These are phyloP conservation scores for Cladophialophora yegresii DNA, from an alignment of 2,329 filamentous ascomycete species.

Conservation along the genomic window DNA sequence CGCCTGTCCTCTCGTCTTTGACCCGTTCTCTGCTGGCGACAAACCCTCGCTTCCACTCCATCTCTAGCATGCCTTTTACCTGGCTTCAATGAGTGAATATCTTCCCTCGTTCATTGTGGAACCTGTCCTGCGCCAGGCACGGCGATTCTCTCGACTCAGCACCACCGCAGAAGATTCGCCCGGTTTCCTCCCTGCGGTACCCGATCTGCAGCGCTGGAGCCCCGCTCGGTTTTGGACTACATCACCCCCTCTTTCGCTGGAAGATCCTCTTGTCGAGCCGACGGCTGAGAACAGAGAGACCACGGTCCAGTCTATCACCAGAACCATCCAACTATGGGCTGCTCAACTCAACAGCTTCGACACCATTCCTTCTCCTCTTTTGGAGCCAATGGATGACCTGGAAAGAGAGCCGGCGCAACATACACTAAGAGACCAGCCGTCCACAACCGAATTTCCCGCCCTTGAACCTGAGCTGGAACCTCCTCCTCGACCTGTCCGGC, in stretches of 20 bases:
- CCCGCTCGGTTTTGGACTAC: constrained; percentile 35
- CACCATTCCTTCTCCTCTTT: constrained; percentile 35
- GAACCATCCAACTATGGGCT: constrained; percentile 37
- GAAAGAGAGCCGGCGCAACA: constrained; percentile 5
- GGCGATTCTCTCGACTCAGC: constrained; percentile 43
- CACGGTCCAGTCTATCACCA: constrained; percentile 34
- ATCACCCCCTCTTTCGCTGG: constrained; percentile 29
- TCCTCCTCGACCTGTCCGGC: constrained; percentile 12
- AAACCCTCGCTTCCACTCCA: neutral
- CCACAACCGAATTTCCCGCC: constrained; percentile 27
- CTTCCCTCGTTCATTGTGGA: constrained; percentile 49
- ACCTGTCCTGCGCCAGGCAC: constrained; percentile 48
- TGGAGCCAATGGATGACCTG: constrained; percentile 33
- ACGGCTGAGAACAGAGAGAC: constrained; percentile 31
- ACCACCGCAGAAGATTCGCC: constrained; percentile 34
- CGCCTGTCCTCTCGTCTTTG: neutral
- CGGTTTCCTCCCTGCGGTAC: constrained; percentile 35
- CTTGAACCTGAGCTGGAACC: constrained; percentile 24
- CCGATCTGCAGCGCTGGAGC: constrained; percentile 36
- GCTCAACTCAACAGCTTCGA: constrained; percentile 36
- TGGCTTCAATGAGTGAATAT: constrained; percentile 47
- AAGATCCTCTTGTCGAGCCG: constrained; percentile 26
- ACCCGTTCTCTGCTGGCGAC: neutral
- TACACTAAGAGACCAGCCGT: constrained; percentile 13
- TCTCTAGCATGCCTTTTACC: constrained; percentile 18